Base-by-base conservation (phyloP, 768 basidiomycete species). In the Podaxis sp. region DNA sequence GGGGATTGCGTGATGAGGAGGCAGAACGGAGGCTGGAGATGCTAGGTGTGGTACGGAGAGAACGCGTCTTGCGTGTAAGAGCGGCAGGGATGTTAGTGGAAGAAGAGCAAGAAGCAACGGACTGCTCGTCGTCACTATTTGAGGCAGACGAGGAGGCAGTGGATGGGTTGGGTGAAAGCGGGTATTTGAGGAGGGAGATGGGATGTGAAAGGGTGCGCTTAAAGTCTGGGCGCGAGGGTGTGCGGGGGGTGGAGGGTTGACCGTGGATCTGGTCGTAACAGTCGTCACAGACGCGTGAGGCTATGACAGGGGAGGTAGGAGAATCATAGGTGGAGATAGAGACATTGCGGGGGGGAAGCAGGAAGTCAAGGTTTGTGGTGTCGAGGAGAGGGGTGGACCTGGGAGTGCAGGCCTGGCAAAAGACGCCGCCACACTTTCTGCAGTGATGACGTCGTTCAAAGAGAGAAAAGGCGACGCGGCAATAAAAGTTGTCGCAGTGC, bases 401-500 rank as follows among this genome's bases (percentile, higher is more conserved):
- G 5, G 82, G 75, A 1, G 86, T 82, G 71, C 91, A 93, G 5
- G 80, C 73, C 53, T 73, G 72, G 75, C 91, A 93, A 72, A 87
- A 92, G 33, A 93, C 77, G 65, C 89, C 90, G 55, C 91, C 91
- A 66, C 91, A 93, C 71, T 92, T 93, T 72, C 91, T 84, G 74
- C 91, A 93, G 64, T 93, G 91, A 71, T 93, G 91, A 76, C 86
- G 85, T 65, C 91, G 88, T 66, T 90, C 88, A 49, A 87, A 82
- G 64, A 93, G 71, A 63, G 85, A 82, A 72, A 93, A 93, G 56
- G 73, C 73, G 65, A 81, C 77, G 60, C 80, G 80, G 75, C 91
- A 93, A 69, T 84, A 82, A 65, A 90, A 88, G 71, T 84, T 90
- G 76, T 93, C 90, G 78, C 91, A 93, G 54, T 74, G 71, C 12